Base-by-base conservation (phyloP, 306 rosid genomes). In the Cotoneaster glaucophyllus region DNA sequence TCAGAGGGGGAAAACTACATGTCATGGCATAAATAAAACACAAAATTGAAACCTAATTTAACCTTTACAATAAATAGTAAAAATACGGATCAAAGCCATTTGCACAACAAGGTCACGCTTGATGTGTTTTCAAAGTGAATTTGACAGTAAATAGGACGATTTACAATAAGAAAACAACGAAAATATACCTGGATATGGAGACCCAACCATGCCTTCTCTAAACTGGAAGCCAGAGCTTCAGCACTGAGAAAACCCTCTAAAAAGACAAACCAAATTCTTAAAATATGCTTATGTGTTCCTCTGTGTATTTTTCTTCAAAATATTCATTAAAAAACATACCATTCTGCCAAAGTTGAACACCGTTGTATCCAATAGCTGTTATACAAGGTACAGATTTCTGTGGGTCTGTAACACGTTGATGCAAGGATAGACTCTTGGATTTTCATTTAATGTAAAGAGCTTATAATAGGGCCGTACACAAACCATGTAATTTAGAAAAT, bases 131-230 rank as follows among this genome's bases (percentile, higher is more conserved):
- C 17, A 22, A 45, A 64, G 12, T 71, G 15, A 19, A 24, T 14
- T 24, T 3, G 24, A 34, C 9, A 11, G 32, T 52, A 37, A 59
- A 32, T 74, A 67, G 15, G 50, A 74, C 31, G 29, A 53, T 34
- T 8, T 37, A 43, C 18, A 82, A 22, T 4, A 50, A 59, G 48
- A 29, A 17, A 77, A 43, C 25, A 39, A 22, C 65, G 50, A 28
- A 32, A n/a, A 3, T 22, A 31, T 79, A 83, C 91, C 84, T 85
- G 91, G 71, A 87, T 74, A 72, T 87, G 87, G 77, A 85, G 81
- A 71, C 89, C 77, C 84, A 87, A 68, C 91, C 91, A 85, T 45
- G 80, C 82, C 84, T 85, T 87, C 87, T 87, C 89, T 70, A 87
- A 81, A 79, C 74, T 85, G 75, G 87, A 87, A 21, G 83, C 83